These are phyloP conservation scores for Diaporthe citri DNA, from an alignment of 2,329 filamentous ascomycete species.

Conservation along the genomic window DNA sequence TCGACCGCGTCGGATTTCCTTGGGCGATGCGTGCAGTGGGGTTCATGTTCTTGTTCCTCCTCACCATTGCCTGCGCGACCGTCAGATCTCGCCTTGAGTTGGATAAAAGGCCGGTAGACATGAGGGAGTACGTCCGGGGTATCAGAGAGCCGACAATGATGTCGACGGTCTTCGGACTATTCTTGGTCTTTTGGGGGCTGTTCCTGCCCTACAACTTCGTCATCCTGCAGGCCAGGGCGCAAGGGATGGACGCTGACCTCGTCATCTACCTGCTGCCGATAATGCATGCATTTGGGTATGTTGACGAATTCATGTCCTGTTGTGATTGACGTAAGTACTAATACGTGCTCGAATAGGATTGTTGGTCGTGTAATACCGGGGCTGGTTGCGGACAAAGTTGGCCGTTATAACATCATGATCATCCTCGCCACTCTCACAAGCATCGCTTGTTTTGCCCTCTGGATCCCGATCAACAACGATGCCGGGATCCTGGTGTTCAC, in stretches of 20 bases:
- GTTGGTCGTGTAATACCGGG: slow-evolving; percentile 50
- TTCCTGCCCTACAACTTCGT: slow-evolving; percentile 54
- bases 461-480: slow-evolving; percentile 63
- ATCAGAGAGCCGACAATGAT: slow-evolving; percentile 50
- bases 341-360: neutral
- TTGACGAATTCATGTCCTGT: neutral
- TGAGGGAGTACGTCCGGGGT: slow-evolving; percentile 46
- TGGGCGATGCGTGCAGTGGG: slow-evolving; percentile 56
- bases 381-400: slow-evolving; percentile 52
- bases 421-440: slow-evolving; percentile 64
- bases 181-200: slow-evolving; percentile 53
- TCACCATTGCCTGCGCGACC: slow-evolving; percentile 51
- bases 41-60: slow-evolving; percentile 53
- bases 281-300: slow-evolving; percentile 51
- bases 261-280: slow-evolving; percentile 54
- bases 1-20: slow-evolving; percentile 51
- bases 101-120: slow-evolving; percentile 45
- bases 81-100: slow-evolving; percentile 47
- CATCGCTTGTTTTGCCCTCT: slow-evolving; percentile 60
- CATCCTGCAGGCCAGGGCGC: slow-evolving; percentile 48
- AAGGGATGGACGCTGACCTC: slow-evolving; percentile 47
- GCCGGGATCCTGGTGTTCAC: slow-evolving; percentile 74
- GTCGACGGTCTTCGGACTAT: slow-evolving; percentile 49
- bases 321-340: neutral
- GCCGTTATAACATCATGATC: slow-evolving; percentile 63